Evolutionary conservation across 352 stramenopile genomes (phyloP).

Genomic region (Globisporangium cystogenes): DNA sequence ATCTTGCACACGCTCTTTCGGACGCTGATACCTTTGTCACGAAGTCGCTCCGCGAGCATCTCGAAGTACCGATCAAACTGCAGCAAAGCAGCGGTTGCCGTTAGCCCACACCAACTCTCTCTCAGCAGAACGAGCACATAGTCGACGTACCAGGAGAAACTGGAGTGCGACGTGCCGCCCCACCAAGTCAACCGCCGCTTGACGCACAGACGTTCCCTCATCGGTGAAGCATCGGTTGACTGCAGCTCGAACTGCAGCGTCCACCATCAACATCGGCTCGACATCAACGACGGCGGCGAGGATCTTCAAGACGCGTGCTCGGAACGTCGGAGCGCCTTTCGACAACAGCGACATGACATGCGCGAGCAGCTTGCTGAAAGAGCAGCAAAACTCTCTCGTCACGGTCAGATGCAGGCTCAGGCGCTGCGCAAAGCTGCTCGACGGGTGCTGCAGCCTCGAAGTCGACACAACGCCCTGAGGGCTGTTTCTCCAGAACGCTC

Average conservation of each 20-base stretch:
- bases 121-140: not conserved
- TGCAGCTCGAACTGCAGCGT: slow-evolving; percentile 40
- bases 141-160: slow-evolving; percentile 52
- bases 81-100: not conserved
- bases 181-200: slow-evolving; percentile 83
- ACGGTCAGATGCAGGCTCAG: slow-evolving; percentile 44
- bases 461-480: slow-evolving; percentile 23
- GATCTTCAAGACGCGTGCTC: slow-evolving; percentile 73
- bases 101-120: not conserved
- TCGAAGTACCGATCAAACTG: slow-evolving; percentile 84
- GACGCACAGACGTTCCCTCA: slow-evolving; percentile 71
- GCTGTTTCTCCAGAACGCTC: slow-evolving; percentile 35
- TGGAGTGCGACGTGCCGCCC: slow-evolving; percentile 76
- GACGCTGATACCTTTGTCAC: slow-evolving; percentile 83
- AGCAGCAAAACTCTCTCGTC: slow-evolving; percentile 50
- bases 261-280: slow-evolving; percentile 81
- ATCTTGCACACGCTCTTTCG: slow-evolving; percentile 84
- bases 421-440: slow-evolving; percentile 34
- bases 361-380: slow-evolving; percentile 63
- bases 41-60: slow-evolving; percentile 59
- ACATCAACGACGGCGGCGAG: slow-evolving; percentile 74
- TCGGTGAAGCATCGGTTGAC: slow-evolving; percentile 72
- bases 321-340: slow-evolving; percentile 60
- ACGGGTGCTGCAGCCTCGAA: slow-evolving; percentile 41
- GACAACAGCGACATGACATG: slow-evolving; percentile 78